phyloP scores from a whole-genome alignment of 768 basidiomycete species.

The Russula lepida region DNA sequence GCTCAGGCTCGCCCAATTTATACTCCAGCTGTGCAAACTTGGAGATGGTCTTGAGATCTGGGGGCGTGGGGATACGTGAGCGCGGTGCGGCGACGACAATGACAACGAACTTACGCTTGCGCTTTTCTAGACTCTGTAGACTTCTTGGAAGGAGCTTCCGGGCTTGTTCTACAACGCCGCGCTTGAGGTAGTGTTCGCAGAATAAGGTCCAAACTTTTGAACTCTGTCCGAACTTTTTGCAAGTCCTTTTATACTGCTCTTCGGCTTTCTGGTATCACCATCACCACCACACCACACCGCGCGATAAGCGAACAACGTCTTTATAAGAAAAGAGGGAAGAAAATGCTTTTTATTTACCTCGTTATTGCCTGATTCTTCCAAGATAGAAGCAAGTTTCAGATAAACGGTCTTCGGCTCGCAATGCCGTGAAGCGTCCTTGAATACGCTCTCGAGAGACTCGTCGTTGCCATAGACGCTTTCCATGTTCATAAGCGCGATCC shows the following conservation, averaged over 20 bases:
- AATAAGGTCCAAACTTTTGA: slow-evolving; percentile 92
- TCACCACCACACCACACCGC: not conserved
- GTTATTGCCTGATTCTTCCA: slow-evolving; percentile 73
- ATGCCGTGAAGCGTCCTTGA: slow-evolving; percentile 82
- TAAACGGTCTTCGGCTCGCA: slow-evolving; percentile 93
- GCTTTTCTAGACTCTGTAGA: slow-evolving; percentile 85
- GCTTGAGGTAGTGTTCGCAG: slow-evolving; percentile 72
- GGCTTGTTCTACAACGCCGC: slow-evolving; percentile 68
- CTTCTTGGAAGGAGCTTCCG: slow-evolving; percentile 80
- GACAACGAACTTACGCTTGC: slow-evolving; percentile 63
- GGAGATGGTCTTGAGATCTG: slow-evolving; percentile 93
- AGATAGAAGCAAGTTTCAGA: slow-evolving; percentile 74
- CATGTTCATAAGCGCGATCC: slow-evolving; percentile 92
- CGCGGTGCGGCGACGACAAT: too few species aligned
- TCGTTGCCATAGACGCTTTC: slow-evolving; percentile 91
- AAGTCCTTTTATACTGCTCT: slow-evolving; percentile 78
- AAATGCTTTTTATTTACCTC: slow-evolving; percentile 41
- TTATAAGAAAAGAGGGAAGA: too few species aligned
- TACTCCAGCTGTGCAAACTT: slow-evolving; percentile 95
- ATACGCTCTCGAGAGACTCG: slow-evolving; percentile 65
- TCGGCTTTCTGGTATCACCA: slow-evolving; percentile 67
- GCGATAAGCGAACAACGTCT: not conserved
- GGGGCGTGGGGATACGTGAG: not conserved
- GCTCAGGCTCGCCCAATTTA: slow-evolving; percentile 86
- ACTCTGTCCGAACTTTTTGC: slow-evolving; percentile 91